Base-by-base conservation (phyloP, 2,329 filamentous ascomycete genomes). In the Botryotinia narcissicola region DNA sequence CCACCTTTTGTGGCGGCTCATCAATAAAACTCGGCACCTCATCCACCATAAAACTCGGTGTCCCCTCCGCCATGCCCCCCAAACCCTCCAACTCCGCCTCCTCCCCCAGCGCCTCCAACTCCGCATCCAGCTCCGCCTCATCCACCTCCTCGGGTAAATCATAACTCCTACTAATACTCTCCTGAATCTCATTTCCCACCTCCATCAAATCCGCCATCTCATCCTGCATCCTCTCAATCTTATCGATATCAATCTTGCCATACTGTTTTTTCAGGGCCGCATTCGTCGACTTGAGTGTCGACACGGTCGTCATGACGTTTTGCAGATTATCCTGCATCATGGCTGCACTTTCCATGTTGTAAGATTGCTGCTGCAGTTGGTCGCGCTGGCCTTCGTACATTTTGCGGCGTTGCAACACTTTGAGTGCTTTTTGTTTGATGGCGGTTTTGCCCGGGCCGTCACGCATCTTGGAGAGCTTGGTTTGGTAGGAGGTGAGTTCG, bases 321-420 rank as follows among this genome's bases (percentile, higher is more conserved):
- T 97, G 96, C 71, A 99, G 88, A 81, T 98, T 98, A 84, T 98
- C 95, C 85, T 97, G 94, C 95, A 98, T 98, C 88, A 95, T 97
- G 82, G 93, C 92, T 4, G 95, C 95, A 84, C 98, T 95, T 85
- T 98, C 95, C 95, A 99, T 98, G 85, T 98, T 98, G 95, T 95
- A 98, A 35, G 93, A 93, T 84, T 99, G 96, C 77, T 92, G 89
- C 84, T 97, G 93, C 71, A 98, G 90, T 84, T 98, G 95, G 80
- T 98, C 94, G 77, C 95, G 93, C 84, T 98, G 94, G 5, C 89
- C 87, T 84, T 99, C 96, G 89, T 97, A 97, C 83, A 95, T 92
- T 82, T 97, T 97, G 78, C 95, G 92, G 74, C 94, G 92, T 84
- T 97, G 94, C 3, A 98, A 91, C 18, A 98, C 91, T 80, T 97